These are phyloP conservation scores for Ziziphus jujuba DNA, from an alignment of 306 rosid species.

Conservation along the genomic window DNA sequence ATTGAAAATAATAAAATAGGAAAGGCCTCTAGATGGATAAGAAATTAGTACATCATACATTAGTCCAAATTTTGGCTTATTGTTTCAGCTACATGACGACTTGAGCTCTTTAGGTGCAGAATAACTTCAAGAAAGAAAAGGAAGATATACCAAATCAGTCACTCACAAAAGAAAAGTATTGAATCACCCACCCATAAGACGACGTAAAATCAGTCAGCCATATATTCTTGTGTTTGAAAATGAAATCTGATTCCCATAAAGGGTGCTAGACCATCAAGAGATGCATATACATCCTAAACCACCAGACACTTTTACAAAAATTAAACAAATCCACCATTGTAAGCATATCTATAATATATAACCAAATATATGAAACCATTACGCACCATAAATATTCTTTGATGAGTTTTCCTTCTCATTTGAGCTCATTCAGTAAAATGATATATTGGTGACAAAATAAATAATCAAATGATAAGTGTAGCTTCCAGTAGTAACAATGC, in stretches of 20 bases:
- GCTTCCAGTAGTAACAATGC: neutral
- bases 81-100: too few species aligned
- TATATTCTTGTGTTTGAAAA: neutral
- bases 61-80: neutral
- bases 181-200: constrained; percentile 1
- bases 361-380: too few species aligned
- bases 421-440: neutral
- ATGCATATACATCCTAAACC: neutral
- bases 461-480: neutral
- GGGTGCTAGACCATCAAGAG: neutral
- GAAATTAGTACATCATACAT: neutral
- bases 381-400: too few species aligned
- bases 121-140: neutral
- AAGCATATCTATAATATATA: too few species aligned
- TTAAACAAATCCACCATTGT: too few species aligned
- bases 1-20: too few species aligned
- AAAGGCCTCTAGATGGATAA: neutral
- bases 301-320: too few species aligned
- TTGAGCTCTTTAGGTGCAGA: neutral
- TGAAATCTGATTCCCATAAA: neutral
- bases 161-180: neutral
- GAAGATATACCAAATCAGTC: neutral
- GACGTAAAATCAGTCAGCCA: constrained; percentile 1
- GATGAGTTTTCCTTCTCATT: neutral
- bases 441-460: neutral